phyloP scores from a whole-genome alignment of 768 basidiomycete species.

The Rubroboletus pulcherrimus region DNA sequence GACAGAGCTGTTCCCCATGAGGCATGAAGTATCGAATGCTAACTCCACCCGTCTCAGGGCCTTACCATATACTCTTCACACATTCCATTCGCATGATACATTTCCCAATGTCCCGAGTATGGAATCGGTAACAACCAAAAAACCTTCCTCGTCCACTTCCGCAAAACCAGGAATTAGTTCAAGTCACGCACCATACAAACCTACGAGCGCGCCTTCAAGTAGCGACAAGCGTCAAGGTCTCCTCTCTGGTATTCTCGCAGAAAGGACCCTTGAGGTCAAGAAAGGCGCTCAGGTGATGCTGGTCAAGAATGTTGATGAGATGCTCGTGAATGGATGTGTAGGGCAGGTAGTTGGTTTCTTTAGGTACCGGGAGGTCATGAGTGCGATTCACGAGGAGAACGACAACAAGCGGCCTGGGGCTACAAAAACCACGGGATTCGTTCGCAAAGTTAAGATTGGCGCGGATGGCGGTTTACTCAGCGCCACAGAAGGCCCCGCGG shows the following conservation, averaged over 20 bases:
- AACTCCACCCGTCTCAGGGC: conserved; percentile 53
- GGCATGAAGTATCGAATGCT: conserved; percentile 64
- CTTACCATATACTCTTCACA: conserved; percentile 39
- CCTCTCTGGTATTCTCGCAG: conserved; percentile 61
- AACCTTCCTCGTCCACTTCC: background rate
- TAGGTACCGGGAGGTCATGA: conserved; percentile 21
- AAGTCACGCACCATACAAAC: conserved; percentile 31
- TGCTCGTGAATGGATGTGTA: conserved; percentile 68
- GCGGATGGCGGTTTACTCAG: conserved; percentile 25
- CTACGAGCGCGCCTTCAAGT: conserved; percentile 4
- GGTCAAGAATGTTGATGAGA: conserved; percentile 59
- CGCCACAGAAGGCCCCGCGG: background rate
- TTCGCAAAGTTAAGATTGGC: conserved; percentile 34
- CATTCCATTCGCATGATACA: conserved; percentile 53
- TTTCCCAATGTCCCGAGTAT: conserved; percentile 14
- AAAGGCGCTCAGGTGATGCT: conserved; percentile 64
- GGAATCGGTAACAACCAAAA: background rate
- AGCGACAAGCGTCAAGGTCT: conserved; percentile 48
- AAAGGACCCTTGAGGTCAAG: conserved; percentile 53
- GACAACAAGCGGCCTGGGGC: conserved; percentile 21
- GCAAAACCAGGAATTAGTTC: background rate
- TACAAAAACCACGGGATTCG: conserved; percentile 31
- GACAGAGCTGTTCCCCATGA: conserved; percentile 59
- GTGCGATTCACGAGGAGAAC: conserved; percentile 17
- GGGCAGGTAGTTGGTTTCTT: conserved; percentile 59